Conservation (phyloP, 2,329 filamentous ascomycete species). For the Xylariales sp. region DNA sequence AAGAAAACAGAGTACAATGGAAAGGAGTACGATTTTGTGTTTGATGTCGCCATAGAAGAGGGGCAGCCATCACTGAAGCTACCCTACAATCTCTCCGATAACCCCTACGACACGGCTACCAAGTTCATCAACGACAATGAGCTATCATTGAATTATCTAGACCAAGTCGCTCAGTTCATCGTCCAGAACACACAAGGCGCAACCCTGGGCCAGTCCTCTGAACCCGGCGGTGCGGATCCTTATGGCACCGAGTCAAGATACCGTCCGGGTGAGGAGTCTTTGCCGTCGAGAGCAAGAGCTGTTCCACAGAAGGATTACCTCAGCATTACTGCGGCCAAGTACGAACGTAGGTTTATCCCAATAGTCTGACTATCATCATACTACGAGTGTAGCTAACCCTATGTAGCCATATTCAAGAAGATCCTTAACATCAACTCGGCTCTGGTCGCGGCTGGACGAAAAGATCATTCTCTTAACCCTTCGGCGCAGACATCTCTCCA, state of each 20-base stretch:
- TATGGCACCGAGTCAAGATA: constrained; percentile 77
- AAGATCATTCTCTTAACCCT: constrained; percentile 69
- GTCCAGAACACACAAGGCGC: constrained; percentile 83
- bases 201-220: constrained; percentile 61
- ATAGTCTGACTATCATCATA: neutral
- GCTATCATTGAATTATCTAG: constrained; percentile 79
- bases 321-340: constrained; percentile 69
- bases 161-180: constrained; percentile 92
- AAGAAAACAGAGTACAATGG: constrained; percentile 73
- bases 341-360: constrained; percentile 40
- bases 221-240: constrained; percentile 58
- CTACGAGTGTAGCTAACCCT: constrained; percentile 41
- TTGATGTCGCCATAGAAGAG: constrained; percentile 94
- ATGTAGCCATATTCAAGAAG: constrained; percentile 69
- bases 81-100: constrained; percentile 89
- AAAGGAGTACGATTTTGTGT: constrained; percentile 92
- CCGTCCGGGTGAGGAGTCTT: constrained; percentile 61
- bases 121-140: constrained; percentile 90
- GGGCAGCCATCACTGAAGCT: constrained; percentile 88
- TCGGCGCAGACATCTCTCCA: constrained; percentile 62
- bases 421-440: constrained; percentile 69
- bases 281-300: constrained; percentile 49
- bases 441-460: constrained; percentile 65
- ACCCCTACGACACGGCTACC: constrained; percentile 84
- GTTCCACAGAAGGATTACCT: constrained; percentile 79